Conservation (phyloP, 345 rosid genomes). For the Ceriops decandra region DNA sequence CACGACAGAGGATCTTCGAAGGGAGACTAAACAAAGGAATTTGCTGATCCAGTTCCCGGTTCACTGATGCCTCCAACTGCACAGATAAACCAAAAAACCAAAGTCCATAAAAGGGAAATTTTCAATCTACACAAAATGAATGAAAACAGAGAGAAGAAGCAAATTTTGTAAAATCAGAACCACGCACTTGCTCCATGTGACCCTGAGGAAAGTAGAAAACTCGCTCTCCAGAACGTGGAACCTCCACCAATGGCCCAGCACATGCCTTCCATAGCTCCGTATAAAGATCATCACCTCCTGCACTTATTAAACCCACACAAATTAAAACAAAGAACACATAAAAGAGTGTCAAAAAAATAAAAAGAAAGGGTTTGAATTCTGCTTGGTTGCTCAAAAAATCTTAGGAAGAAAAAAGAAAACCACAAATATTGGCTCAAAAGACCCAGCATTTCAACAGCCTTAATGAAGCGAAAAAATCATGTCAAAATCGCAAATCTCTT, state of each 20-base stretch:
- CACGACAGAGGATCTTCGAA: slow-evolving; percentile 78
- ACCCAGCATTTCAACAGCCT: slow-evolving; percentile 3
- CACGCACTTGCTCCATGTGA: slow-evolving; percentile 83
- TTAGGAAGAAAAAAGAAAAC: slow-evolving; percentile 6
- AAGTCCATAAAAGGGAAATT: background rate
- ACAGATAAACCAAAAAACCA: slow-evolving; percentile 13
- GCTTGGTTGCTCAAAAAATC: slow-evolving; percentile 20
- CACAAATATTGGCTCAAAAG: background rate
- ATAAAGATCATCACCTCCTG: slow-evolving; percentile 48
- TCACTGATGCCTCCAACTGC: slow-evolving; percentile 87
- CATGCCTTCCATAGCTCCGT: slow-evolving; percentile 79
- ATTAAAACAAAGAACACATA: background rate
- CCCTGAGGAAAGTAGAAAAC: slow-evolving; percentile 94
- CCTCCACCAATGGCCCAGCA: slow-evolving; percentile 80
- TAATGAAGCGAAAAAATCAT: background rate
- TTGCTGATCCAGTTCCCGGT: slow-evolving; percentile 66
- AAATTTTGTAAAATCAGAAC: background rate
- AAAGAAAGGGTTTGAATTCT: background rate
- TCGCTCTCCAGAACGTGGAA: slow-evolving; percentile 53
- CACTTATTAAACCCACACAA: slow-evolving; percentile 23
- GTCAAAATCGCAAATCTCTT: background rate
- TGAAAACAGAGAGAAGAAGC: slow-evolving; percentile 17
- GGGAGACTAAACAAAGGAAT: slow-evolving; percentile 65
- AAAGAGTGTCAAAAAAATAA: background rate
- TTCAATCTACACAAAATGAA: slow-evolving; percentile 8